Evolutionary conservation across 805 yeast genomes (phyloP).

Genomic region (Saturnispora sekii): DNA sequence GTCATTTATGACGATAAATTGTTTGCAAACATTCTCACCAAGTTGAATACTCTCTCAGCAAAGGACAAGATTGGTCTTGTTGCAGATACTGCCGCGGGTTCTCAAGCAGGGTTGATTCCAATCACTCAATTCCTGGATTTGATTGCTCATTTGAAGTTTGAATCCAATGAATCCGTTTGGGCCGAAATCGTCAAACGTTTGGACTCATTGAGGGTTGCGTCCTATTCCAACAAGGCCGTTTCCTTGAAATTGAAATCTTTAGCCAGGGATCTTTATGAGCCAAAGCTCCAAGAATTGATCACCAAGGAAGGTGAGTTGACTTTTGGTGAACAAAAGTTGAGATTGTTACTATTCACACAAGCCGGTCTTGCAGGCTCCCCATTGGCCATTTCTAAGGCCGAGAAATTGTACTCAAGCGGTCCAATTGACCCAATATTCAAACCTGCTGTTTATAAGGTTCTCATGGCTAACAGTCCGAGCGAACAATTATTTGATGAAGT

Average conservation of each 20-base stretch:
- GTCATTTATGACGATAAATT: slow-evolving; percentile 39
- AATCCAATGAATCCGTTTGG: slow-evolving; percentile 44
- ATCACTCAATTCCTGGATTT: slow-evolving; percentile 38
- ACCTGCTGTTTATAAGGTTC: slow-evolving; percentile 33
- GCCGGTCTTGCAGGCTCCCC: slow-evolving; percentile 33
- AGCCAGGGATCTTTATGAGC: slow-evolving; percentile 25
- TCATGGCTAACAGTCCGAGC: slow-evolving; percentile 29
- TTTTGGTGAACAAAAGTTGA: slow-evolving; percentile 24
- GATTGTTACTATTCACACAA: slow-evolving; percentile 30
- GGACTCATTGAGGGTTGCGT: slow-evolving; percentile 26
- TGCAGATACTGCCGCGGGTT: slow-evolving; percentile 42
- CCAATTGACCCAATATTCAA: slow-evolving; percentile 32
- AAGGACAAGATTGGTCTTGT: slow-evolving; percentile 45
- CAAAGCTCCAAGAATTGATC: slow-evolving; percentile 22
- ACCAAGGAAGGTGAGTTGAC: slow-evolving; percentile 11
- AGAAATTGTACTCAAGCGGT: slow-evolving; percentile 4
- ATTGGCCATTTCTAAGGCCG: slow-evolving; percentile 24
- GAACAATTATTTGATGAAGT: slow-evolving; percentile 31
- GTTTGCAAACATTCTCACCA: slow-evolving; percentile 32
- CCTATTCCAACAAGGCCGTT: slow-evolving; percentile 28
- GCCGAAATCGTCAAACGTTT: slow-evolving; percentile 37
- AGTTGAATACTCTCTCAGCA: slow-evolving; percentile 31
- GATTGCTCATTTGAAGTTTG: slow-evolving; percentile 27
- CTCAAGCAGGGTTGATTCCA: slow-evolving; percentile 35
- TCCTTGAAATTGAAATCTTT: slow-evolving; percentile 26